Conservation (phyloP, 768 basidiomycete genomes). For the Exidia glandulosa region DNA sequence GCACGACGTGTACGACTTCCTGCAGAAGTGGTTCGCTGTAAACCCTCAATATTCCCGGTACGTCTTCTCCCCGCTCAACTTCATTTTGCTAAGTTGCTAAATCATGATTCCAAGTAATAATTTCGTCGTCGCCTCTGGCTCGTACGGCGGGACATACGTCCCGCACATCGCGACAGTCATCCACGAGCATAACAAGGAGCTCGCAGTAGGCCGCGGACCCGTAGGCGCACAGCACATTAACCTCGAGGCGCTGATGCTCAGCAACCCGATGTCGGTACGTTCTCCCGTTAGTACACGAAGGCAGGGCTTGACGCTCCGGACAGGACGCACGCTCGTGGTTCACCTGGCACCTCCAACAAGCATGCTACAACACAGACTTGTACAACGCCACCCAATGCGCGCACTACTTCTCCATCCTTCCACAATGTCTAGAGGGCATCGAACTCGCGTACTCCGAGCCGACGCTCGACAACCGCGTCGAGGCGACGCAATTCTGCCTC, state of each 20-base stretch:
- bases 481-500: conserved; percentile 5
- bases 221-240: conserved; percentile 18
- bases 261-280: conserved; percentile 16
- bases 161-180: conserved; percentile 27
- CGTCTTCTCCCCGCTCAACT: neutral
- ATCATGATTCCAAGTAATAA: too few species aligned
- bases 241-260: conserved; percentile 23
- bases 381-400: conserved; percentile 21
- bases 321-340: conserved; percentile 20
- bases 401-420: conserved; percentile 14
- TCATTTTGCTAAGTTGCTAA: too few species aligned
- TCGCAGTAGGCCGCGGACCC: conserved; percentile 10
- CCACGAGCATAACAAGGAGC: conserved; percentile 20
- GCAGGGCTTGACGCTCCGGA: neutral
- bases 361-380: conserved; percentile 18
- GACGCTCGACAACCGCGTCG: conserved; percentile 1
- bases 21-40: conserved; percentile 23
- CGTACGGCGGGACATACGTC: conserved; percentile 26
- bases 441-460: neutral
- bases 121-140: conserved; percentile 21
- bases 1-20: conserved; percentile 24
- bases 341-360: conserved; percentile 19
- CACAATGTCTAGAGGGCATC: conserved; percentile 14
- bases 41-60: conserved; percentile 11
- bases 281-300: neutral